Evolutionary conservation across 2,329 filamentous ascomycete species (phyloP), one percentile per base, ranked within the genome.

Genomic region (Leptographium galeiforme): DNA sequence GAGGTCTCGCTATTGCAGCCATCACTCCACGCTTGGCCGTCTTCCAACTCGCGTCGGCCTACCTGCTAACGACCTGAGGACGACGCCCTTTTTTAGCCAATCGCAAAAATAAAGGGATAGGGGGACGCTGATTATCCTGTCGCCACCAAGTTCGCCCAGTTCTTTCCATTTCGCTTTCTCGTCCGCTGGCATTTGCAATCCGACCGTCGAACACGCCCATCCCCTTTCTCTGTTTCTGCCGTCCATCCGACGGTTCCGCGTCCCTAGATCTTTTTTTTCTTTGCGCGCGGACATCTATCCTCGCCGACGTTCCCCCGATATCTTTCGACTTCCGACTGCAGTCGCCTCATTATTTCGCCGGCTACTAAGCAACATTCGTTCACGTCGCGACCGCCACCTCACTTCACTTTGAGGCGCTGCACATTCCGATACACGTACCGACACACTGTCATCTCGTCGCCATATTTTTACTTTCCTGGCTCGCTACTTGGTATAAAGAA

Each of bases 51-150:
- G 30, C 45, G 45, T 47, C n/a, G 4, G 18, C 45, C 25, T 4
- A 16, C 45, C n/a, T 47, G 30, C 32, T 34, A n/a, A 18, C 30
- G 11, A 16, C 14, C 33, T 7, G 33, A 6, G 34, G 34, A 14
- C 36, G 36, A 19, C 33, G 33, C 47, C 46, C 38, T 49, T 40
- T 34, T 34, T 14, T 36, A 25, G 34, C 18, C 36, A 18, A 49
- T 49, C 47, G 36, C 36, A 49, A 36, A 45, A 34, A 49, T 36
- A 39, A 48, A 49, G 36, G 47, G 47, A 49, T 49, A 49, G 47
- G 47, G n/a, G 47, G 18, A 40, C 18, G 33, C 13, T 18, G 18
- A 47, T 38, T 49, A 16, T 14, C n/a, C 13, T 48, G 33, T 49
- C 47, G 47, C 47, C 47, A 49, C 47, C 47, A 30, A 18, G 2